Base-by-base conservation (phyloP, 140 eudicot species). In the Stevia rebaudiana region DNA sequence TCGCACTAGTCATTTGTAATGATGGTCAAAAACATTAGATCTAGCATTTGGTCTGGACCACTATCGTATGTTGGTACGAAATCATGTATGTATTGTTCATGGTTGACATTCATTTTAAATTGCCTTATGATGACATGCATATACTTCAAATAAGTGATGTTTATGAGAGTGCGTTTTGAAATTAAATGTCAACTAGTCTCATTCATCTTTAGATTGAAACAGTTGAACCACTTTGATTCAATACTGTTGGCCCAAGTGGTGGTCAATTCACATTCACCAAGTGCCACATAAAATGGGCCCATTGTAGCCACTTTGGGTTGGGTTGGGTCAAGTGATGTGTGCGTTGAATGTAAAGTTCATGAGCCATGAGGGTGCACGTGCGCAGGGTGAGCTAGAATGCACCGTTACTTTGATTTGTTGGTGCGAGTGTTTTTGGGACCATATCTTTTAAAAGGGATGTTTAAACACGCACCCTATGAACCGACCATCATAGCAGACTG, bases 301-400 rank as follows among this genome's bases (percentile, higher is more conserved):
- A 60, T 23, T 31, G 28, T 39, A 52, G 62, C 74, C 79, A 74
- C 69, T 41, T 55, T 73, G 12, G 23, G 54, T 73, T 46, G 58
- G 65, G 39, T 72, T 46, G 65, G 19, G 65, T 36, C 55, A 44
- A 63, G 35, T 30, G 40, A 23, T 49, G 28, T 0, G 55, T 22
- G 7, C 17, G 65, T 42, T 40, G 57, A 55, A 68, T 68, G 35
- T 56, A 46, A 65, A 65, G 68, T 46, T 46, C 1, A 17, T 36
- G 54, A 65, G 68, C 13, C 78, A 73, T 65, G 73, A 65, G 78
- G 61, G 31, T 65, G 78, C 78, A 73, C 78, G 78, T 73, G 78
- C 68, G 31, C 51, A 63, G 11, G 39, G 17, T 19, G 36, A 36
- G 37, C 17, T 19, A 15, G 39, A 22, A 58, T 25, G 48, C 60